These are phyloP conservation scores for Biancaea sappan DNA, from an alignment of 306 rosid species.

Conservation along the genomic window DNA sequence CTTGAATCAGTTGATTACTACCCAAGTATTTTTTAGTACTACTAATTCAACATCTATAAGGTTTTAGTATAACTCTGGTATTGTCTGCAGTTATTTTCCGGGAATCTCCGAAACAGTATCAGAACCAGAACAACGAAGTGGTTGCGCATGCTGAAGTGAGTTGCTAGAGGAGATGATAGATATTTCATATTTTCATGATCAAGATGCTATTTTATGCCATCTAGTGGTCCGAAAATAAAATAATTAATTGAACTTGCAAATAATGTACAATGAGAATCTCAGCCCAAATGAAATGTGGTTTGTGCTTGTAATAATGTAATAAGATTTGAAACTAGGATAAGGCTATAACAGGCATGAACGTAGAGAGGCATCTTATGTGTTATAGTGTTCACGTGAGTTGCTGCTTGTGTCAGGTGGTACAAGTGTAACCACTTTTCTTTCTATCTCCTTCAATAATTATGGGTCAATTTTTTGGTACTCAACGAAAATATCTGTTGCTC, in stretches of 20 bases:
- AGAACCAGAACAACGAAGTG: slow-evolving; percentile 66
- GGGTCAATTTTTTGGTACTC: not conserved
- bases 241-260: no score
- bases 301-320: not conserved
- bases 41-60: not conserved
- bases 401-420: not conserved
- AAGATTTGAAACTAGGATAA: not conserved
- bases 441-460: not conserved
- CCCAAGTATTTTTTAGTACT: no score
- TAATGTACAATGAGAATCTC: not conserved
- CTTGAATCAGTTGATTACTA: no score
- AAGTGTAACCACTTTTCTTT: not conserved
- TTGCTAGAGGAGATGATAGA: not conserved
- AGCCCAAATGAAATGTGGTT: not conserved
- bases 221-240: not conserved
- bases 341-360: not conserved
- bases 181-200: slow-evolving; percentile 7
- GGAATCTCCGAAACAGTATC: slow-evolving; percentile 81
- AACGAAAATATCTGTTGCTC: no score
- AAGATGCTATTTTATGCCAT: not conserved
- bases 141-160: slow-evolving; percentile 70
- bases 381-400: not conserved
- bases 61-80: not conserved
- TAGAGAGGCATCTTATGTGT: not conserved
- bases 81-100: slow-evolving; percentile 64